Conservation (phyloP, 257 asterid genomes). For the Avicennia marina region DNA sequence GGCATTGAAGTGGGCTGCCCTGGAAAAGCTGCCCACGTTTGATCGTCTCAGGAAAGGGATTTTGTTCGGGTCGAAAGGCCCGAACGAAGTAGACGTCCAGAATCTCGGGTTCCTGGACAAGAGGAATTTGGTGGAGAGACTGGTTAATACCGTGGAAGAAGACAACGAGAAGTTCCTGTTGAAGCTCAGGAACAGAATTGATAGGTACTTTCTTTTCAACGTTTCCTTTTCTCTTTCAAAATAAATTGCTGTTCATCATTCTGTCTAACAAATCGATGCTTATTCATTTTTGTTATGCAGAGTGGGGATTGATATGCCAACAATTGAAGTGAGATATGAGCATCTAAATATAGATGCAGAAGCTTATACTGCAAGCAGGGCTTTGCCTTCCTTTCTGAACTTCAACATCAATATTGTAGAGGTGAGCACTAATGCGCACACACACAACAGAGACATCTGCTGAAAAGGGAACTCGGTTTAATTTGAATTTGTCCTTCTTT, state of each 20-base stretch:
- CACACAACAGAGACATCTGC: no score
- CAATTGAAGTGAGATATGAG: constrained; percentile 52
- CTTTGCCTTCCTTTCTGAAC: constrained; percentile 48
- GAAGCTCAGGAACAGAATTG: neutral
- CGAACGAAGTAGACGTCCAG: constrained; percentile 39
- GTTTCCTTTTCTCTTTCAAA: no score
- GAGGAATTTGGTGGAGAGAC: constrained; percentile 41
- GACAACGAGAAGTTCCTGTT: neutral
- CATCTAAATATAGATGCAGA: constrained; percentile 39
- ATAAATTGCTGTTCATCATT: neutral
- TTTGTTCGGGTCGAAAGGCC: constrained; percentile 44
- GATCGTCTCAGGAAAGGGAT: constrained; percentile 63
- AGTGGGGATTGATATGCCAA: constrained; percentile 56
- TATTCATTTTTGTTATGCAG: no score
- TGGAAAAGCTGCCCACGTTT: constrained; percentile 63
- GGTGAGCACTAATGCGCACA: constrained; percentile 26
- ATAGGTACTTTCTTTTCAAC: constrained; percentile 7
- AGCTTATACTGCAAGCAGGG: constrained; percentile 34
- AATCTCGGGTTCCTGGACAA: constrained; percentile 49
- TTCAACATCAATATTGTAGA: constrained; percentile 36
- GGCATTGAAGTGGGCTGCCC: constrained; percentile 74
- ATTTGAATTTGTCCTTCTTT: neutral
- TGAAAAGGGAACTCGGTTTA: no score
- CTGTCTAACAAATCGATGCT: no score
- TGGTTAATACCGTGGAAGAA: constrained; percentile 43